Evolutionary conservation across 306 rosid genomes (phyloP).

Genomic region (Dalbergia cochinchinensis): DNA sequence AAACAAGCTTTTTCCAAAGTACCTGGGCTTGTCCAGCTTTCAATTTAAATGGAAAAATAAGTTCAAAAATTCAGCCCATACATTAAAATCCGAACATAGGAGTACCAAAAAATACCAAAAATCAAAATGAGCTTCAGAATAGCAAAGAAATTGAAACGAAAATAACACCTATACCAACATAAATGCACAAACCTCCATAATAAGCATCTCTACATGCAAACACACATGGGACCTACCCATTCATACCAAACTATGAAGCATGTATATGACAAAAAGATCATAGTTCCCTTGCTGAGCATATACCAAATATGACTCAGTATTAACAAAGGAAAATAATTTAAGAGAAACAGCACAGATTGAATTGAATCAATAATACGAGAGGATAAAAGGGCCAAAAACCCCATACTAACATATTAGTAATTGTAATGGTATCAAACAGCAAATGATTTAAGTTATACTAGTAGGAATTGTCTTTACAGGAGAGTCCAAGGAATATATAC

Average conservation of each 20-base stretch:
- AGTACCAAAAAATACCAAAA: no score
- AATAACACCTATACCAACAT: neutral
- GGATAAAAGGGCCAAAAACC: neutral
- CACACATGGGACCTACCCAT: neutral
- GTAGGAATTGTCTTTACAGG: neutral
- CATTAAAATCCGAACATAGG: neutral
- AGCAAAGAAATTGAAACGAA: neutral
- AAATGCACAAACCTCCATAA: conserved; percentile 24
- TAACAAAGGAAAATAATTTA: neutral
- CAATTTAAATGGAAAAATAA: conserved; percentile 28
- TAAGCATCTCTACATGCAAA: neutral
- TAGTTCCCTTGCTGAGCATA: neutral
- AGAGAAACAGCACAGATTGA: neutral
- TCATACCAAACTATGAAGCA: conserved; percentile 7
- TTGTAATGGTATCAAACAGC: neutral
- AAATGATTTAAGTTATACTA: neutral
- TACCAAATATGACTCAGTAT: neutral
- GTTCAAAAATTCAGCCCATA: conserved; percentile 15
- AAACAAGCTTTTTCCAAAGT: conserved; percentile 19
- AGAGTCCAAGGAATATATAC: conserved; percentile 34
- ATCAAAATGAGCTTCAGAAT: conserved; percentile 1
- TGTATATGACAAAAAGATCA: neutral
- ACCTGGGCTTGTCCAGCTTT: neutral
- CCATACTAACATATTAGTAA: neutral
- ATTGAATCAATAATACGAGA: neutral